These are phyloP conservation scores for Globisporangium carolinianum DNA, from an alignment of 352 stramenopile genomes.

Conservation along the genomic window DNA sequence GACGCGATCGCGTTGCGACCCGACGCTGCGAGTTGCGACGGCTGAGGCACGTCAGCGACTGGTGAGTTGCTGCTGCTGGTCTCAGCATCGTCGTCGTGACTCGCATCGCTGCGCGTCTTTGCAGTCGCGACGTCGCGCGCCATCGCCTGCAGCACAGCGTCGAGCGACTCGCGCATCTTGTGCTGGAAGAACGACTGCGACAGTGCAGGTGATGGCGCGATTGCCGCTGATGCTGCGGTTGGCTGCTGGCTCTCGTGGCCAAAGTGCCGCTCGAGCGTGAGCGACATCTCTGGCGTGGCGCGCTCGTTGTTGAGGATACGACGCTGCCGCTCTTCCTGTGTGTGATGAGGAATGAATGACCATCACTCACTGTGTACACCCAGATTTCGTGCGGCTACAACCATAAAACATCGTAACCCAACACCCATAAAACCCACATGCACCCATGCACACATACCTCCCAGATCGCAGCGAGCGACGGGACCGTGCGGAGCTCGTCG, in stretches of 20 bases:
- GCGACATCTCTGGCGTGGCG: constrained; percentile 37
- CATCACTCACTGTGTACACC: not conserved
- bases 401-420: not conserved
- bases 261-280: constrained; percentile 44
- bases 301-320: constrained; percentile 42
- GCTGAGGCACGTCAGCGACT: not conserved
- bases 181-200: constrained; percentile 80
- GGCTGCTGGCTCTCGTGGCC: constrained; percentile 16
- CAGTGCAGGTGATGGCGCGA: constrained; percentile 35
- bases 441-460: constrained; percentile 30
- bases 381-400: not conserved
- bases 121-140: constrained; percentile 12
- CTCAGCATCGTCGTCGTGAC: not conserved
- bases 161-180: constrained; percentile 66
- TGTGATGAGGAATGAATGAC: constrained; percentile 1
- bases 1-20: constrained; percentile 40
- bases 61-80: not conserved
- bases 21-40: constrained; percentile 18
- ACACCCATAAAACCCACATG: too few species aligned
- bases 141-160: constrained; percentile 45
- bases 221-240: constrained; percentile 20
- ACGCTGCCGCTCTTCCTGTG: constrained; percentile 61
- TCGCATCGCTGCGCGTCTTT: not conserved
- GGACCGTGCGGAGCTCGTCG: constrained; percentile 53
- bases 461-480: constrained; percentile 77